Evolutionary conservation across 495 filamentous ascomycete genomes (phyloP).

Genomic region (Wilcoxina mikolae): DNA sequence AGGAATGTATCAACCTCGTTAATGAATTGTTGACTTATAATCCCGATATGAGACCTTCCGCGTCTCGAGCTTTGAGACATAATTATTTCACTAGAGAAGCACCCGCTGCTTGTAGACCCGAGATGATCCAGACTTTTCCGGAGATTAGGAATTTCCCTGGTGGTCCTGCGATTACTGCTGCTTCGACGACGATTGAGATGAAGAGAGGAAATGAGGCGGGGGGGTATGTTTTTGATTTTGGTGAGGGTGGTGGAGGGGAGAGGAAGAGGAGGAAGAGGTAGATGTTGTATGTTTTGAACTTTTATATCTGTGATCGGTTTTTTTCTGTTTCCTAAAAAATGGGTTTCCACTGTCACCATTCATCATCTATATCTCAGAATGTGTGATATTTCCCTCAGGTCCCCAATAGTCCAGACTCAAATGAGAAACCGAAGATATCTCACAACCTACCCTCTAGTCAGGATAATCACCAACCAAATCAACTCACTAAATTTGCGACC

Average conservation of each 20-base stretch:
- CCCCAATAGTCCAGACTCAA: too few species aligned
- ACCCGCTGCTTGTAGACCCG: constrained; percentile 30
- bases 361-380: too few species aligned
- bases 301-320: too few species aligned
- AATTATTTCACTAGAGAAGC: constrained; percentile 29
- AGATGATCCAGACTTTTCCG: constrained; percentile 35
- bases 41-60: constrained; percentile 23
- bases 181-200: constrained; percentile 11
- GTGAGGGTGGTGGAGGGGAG: constrained; percentile 20
- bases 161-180: constrained; percentile 9
- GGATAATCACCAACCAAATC: too few species aligned
- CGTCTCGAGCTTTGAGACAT: constrained; percentile 19
- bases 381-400: too few species aligned
- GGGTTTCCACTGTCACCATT: too few species aligned
- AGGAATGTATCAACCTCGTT: constrained; percentile 25
- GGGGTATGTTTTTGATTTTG: constrained; percentile 34
- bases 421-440: too few species aligned
- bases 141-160: constrained; percentile 31
- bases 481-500: too few species aligned
- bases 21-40: constrained; percentile 27
- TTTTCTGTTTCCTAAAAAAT: too few species aligned
- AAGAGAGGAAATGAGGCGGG: constrained; percentile 15
- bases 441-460: too few species aligned
- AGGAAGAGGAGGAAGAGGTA: constrained; percentile 19
- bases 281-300: too few species aligned